A percentile compares a stretch with the other conserved stretches of the same genome.
These are phyloP conservation scores for Zymoseptoria crescenta DNA, from an alignment of 2,329 filamentous ascomycete species.

Conservation along the genomic window DNA sequence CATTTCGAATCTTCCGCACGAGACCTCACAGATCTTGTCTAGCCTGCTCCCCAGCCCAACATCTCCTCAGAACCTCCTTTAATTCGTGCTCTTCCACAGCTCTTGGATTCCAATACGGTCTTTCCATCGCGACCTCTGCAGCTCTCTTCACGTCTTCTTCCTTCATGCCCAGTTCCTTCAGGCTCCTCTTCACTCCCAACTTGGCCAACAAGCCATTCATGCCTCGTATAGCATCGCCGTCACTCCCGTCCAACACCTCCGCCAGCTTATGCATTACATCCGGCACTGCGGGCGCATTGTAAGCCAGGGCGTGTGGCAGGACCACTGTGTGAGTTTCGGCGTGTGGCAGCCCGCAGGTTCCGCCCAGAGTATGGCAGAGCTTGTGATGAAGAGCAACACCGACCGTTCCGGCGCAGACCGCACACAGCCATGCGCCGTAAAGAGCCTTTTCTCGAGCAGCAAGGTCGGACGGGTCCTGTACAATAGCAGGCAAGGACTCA, in stretches of 20 bases:
- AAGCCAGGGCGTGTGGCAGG: conserved; percentile 55
- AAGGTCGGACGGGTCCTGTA: conserved; percentile 37
- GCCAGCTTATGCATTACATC: conserved; percentile 48
- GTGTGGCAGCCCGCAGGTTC: conserved; percentile 56
- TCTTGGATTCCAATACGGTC: conserved; percentile 54
- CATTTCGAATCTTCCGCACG: background rate
- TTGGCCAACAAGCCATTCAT: conserved; percentile 50
- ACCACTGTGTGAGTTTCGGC: conserved; percentile 59
- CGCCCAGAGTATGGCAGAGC: conserved; percentile 57
- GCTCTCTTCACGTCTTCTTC: conserved; percentile 54
- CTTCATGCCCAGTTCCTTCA: conserved; percentile 52
- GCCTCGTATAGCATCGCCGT: conserved; percentile 52
- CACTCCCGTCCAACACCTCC: conserved; percentile 46
- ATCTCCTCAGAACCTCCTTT: conserved; percentile 50
- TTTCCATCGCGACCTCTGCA: conserved; percentile 50
- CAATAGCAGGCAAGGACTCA: conserved; percentile 46
- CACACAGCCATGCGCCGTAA: conserved; percentile 60
- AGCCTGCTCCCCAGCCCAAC: conserved; percentile 54
- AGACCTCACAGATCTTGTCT: conserved; percentile 40
- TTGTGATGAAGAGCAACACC: conserved; percentile 62
- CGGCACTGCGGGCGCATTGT: conserved; percentile 51
- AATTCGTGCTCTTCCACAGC: conserved; percentile 45
- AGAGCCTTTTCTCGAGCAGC: conserved; percentile 47
- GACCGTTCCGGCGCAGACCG: conserved; percentile 51
- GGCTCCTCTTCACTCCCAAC: conserved; percentile 45